A percentile compares a stretch with the other conserved stretches of the same genome.
phyloP scores from a whole-genome alignment of 106 monocot genomes.

The Dioscorea dumetorum region DNA sequence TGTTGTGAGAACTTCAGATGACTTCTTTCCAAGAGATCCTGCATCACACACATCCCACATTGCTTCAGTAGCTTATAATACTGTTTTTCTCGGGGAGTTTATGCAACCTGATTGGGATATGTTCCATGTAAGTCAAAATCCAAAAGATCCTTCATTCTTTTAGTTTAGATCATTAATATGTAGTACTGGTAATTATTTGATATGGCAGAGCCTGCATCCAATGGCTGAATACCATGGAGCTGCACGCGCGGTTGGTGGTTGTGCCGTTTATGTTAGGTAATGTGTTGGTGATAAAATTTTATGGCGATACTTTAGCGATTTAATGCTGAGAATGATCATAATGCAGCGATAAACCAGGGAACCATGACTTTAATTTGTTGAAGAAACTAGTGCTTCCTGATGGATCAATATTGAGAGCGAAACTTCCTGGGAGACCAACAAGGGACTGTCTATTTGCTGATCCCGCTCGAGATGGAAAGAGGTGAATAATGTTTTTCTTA shows the following conservation, averaged over 20 bases:
- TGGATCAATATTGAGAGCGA: slow-evolving; percentile 70
- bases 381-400: slow-evolving; percentile 70
- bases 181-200: too few relatives aligned
- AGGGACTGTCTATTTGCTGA: slow-evolving; percentile 70
- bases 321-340: too few relatives aligned
- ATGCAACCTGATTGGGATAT: slow-evolving; percentile 94
- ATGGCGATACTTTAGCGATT: too few relatives aligned
- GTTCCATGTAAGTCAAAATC: slow-evolving; percentile 55
- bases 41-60: slow-evolving; percentile 79
- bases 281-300: not conserved
- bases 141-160: not conserved
- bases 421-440: slow-evolving; percentile 64
- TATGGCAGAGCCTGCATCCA: slow-evolving; percentile 48
- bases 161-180: too few relatives aligned
- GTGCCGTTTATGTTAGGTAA: slow-evolving; percentile 85
- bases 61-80: slow-evolving; percentile 77
- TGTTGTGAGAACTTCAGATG: slow-evolving; percentile 65
- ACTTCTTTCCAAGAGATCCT: slow-evolving; percentile 71
- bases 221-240: slow-evolving; percentile 79
- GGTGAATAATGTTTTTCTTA: slow-evolving; percentile 8
- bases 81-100: slow-evolving; percentile 71
- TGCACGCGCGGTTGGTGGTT: slow-evolving; percentile 69
- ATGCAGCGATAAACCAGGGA: slow-evolving; percentile 58
- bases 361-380: slow-evolving; percentile 60
- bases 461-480: slow-evolving; percentile 58